Base-by-base conservation (phyloP, 768 basidiomycete genomes). In the Kwoniella sp. region DNA sequence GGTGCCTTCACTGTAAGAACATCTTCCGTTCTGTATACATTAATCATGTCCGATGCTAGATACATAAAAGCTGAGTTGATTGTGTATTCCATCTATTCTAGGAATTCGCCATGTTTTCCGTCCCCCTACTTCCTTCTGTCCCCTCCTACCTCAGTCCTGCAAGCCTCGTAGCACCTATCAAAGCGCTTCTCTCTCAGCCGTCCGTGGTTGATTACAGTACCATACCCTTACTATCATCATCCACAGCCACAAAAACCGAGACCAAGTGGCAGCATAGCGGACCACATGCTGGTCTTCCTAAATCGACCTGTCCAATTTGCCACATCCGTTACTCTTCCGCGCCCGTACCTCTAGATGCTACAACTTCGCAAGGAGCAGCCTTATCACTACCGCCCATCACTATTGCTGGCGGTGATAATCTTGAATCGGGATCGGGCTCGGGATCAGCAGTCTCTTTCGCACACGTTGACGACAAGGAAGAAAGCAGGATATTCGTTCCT, bases 41-140 rank as follows among this genome's bases (percentile, higher is more conserved):
- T n/a, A n/a, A n/a, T n/a, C n/a, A n/a, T n/a, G n/a, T n/a, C 9
- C 30, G 17, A 24, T 60, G 24, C 15, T 53, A 37, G 12, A 19
- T 27, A 19, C 48, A 21, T 30, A 5, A 33, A 33, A 19, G 46
- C 46, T n/a, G n/a, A n/a, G n/a, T n/a, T 47, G 46, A 47, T 17
- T 7, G 19, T 10, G 17, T 10, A 19, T 19, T 44, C 26, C n/a
- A 29, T 30, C n/a, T 30, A 33, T 50, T 4, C 30, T 67, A 98
- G 95, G 94, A 98, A 85, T 97, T 98, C 80, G 83, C 98, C 15
- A 83, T 97, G 36, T 97, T 97, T 82, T 80, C 92, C 21, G 84
- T 98, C 9, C 96, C 96, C 3, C 84, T 97, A 46, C 82, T 97
- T 66, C 90, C 87, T 68, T 82, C 87, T 12, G 85, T 79, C 13